Conservation (phyloP, 2,329 filamentous ascomycete species). For the Metarhizium rileyi region DNA sequence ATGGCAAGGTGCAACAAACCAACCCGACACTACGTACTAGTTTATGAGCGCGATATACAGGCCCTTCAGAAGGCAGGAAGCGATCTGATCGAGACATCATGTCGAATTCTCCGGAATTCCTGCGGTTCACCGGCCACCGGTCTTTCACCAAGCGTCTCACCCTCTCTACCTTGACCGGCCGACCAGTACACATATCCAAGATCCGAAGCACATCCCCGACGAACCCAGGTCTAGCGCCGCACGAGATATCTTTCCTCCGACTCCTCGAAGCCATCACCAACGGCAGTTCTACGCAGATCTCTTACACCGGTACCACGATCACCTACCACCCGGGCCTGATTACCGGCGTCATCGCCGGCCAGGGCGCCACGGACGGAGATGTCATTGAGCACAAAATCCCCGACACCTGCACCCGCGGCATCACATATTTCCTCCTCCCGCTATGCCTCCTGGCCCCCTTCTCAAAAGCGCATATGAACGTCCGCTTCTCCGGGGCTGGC, state of each 20-base stretch:
- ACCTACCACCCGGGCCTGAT: slow-evolving; percentile 89
- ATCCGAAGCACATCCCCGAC: slow-evolving; percentile 83
- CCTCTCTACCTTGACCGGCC: slow-evolving; percentile 83
- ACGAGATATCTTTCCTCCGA: slow-evolving; percentile 92
- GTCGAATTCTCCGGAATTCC: slow-evolving; percentile 40
- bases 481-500: slow-evolving; percentile 80
- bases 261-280: slow-evolving; percentile 93
- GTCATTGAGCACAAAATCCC: slow-evolving; percentile 76
- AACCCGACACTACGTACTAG: no score
- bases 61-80: neutral
- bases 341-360: slow-evolving; percentile 69
- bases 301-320: slow-evolving; percentile 87
- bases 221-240: slow-evolving; percentile 77
- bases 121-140: slow-evolving; percentile 77
- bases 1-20: no score
- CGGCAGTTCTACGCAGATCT: slow-evolving; percentile 89
- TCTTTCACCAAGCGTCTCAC: slow-evolving; percentile 76
- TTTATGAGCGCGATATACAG: slow-evolving; percentile 6
- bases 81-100: slow-evolving; percentile 1
- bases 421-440: slow-evolving; percentile 87
- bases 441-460: slow-evolving; percentile 88
- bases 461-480: slow-evolving; percentile 81
- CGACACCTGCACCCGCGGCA: slow-evolving; percentile 64
- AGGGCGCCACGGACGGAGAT: slow-evolving; percentile 60
- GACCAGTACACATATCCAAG: slow-evolving; percentile 82